Evolutionary conservation across 2,329 filamentous ascomycete genomes (phyloP), one percentile per base, ranked within the genome.

Genomic region (Trichophyton mentagrophytes): DNA sequence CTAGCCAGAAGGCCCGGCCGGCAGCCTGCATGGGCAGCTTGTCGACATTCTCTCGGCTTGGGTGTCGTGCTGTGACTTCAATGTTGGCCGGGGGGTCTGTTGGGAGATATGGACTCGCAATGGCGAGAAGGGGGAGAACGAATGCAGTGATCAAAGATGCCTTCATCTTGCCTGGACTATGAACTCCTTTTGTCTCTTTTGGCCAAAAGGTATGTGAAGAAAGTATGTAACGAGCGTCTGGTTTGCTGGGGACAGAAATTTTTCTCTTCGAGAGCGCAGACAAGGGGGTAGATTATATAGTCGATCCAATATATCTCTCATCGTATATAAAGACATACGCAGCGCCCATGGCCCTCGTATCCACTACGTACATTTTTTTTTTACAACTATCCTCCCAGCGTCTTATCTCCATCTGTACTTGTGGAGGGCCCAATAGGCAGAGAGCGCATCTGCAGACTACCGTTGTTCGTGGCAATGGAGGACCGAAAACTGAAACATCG

Each of bases 1-100:
- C 80, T 38, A 83, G 71, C 66, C 70, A 81, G 73, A 84, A 81
- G 55, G 73, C 73, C 36, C 71, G 68, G 42, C 75, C 75, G n/a
- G 71, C 70, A 40, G 81, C 80, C 49, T 77, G 77, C 63, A 83
- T 67, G 13, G 71, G 65, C 13, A 71, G 67, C 20, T 76, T 69
- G 69, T 84, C 78, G 66, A 83, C 75, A 60, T 49, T 25, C 60
- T 59, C 58, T 33, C 62, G 65, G 40, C 17, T 67, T 62, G 53
- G 69, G 33, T 58, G 69, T 38, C 66, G 62, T 49, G 65, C 65
- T 33, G 69, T 62, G 55, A 69, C 65, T 22, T 64, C 57, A 60
- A 71, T 64, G 47, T 66, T 64, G 15, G 51, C 20, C 5, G 59
- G 20, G 22, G 59, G 58, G 8, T 20, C 36, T 20, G 42, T 55